Evolutionary conservation across 2,329 filamentous ascomycete genomes (phyloP).

Genomic region (Sporothrix protearum): DNA sequence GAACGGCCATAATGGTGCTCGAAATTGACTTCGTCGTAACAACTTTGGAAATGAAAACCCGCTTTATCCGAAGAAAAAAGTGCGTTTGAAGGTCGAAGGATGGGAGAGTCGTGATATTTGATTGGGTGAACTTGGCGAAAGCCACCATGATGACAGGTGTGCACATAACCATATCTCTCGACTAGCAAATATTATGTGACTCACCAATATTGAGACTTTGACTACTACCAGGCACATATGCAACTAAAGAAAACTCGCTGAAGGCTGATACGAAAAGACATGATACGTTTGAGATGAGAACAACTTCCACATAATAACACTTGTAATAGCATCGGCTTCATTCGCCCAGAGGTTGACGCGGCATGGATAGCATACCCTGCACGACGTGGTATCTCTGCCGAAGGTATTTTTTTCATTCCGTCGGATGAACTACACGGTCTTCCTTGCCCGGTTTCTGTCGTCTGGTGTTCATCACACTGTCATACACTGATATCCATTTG

Average conservation of each 20-base stretch:
- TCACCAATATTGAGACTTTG: neutral
- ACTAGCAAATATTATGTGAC: neutral
- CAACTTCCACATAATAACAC: neutral
- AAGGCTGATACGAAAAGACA: neutral
- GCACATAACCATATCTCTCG: too few species aligned
- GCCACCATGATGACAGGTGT: neutral
- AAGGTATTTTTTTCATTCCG: too few species aligned
- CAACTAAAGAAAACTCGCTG: neutral
- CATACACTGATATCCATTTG: too few species aligned
- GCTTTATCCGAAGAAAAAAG: too few species aligned
- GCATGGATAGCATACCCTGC: neutral
- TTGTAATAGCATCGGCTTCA: neutral
- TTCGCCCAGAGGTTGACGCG: constrained; percentile 5
- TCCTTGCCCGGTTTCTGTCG: too few species aligned
- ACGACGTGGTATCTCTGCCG: neutral
- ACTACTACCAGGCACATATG: neutral
- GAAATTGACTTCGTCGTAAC: neutral
- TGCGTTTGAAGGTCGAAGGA: too few species aligned
- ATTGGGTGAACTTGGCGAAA: neutral
- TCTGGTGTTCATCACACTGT: too few species aligned
- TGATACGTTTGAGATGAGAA: too few species aligned
- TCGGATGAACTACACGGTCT: too few species aligned
- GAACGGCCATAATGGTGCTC: neutral
- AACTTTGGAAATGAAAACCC: neutral
- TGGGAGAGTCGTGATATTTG: too few species aligned